Evolutionary conservation across 2,329 filamentous ascomycete species (phyloP).

Genomic region (Colletotrichum sp.): DNA sequence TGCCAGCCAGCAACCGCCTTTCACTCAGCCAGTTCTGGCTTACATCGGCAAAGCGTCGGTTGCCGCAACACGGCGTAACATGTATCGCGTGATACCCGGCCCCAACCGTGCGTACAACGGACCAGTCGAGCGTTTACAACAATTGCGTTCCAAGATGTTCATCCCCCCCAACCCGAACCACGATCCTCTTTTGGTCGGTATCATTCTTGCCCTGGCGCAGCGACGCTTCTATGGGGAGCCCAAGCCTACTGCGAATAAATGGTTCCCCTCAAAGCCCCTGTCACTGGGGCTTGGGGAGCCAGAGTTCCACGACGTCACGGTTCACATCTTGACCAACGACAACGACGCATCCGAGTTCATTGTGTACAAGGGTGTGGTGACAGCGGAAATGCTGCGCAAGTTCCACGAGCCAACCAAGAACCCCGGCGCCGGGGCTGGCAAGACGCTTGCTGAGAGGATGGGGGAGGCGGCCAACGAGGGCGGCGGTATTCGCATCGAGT

Average conservation of each 20-base stretch:
- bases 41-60: slow-evolving; percentile 56
- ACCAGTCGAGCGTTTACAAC: slow-evolving; percentile 53
- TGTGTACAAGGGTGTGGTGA: slow-evolving; percentile 57
- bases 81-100: slow-evolving; percentile 50
- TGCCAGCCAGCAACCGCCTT: background rate
- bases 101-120: slow-evolving; percentile 47
- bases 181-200: slow-evolving; percentile 57
- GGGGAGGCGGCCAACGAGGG: slow-evolving; percentile 28
- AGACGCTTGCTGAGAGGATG: background rate
- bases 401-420: slow-evolving; percentile 54
- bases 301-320: slow-evolving; percentile 51
- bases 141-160: slow-evolving; percentile 50
- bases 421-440: slow-evolving; percentile 22
- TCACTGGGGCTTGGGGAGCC: slow-evolving; percentile 22
- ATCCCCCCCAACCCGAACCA: slow-evolving; percentile 53
- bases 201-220: slow-evolving; percentile 63
- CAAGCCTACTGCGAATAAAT: slow-evolving; percentile 5
- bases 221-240: slow-evolving; percentile 50
- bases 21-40: slow-evolving; percentile 39
- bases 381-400: slow-evolving; percentile 51
- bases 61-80: slow-evolving; percentile 46
- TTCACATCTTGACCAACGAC: slow-evolving; percentile 58
- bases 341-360: slow-evolving; percentile 54
- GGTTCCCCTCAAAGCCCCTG: slow-evolving; percentile 4
- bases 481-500: slow-evolving; percentile 51